Conservation (phyloP, 352 stramenopile genomes). For the Phytophthora pisi region DNA sequence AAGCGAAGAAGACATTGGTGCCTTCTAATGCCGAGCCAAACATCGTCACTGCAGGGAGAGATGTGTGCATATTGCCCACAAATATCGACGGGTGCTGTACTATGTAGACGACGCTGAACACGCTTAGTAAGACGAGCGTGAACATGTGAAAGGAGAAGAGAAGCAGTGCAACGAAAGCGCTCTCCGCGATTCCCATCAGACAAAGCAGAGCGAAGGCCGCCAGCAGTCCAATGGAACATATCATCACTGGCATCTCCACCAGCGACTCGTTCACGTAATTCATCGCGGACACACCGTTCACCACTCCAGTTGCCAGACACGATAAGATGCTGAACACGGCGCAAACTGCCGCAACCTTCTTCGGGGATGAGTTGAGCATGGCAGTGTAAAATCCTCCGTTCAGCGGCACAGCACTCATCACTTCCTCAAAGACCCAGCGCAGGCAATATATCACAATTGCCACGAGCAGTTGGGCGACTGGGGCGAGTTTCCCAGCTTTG, state of each 20-base stretch:
- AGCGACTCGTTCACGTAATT: slow-evolving; percentile 84
- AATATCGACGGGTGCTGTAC: slow-evolving; percentile 67
- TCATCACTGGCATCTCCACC: slow-evolving; percentile 51
- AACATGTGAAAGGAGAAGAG: slow-evolving; percentile 84
- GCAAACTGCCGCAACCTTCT: slow-evolving; percentile 80
- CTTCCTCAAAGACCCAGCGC: slow-evolving; percentile 88
- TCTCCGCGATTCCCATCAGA: slow-evolving; percentile 85
- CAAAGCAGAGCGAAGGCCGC: slow-evolving; percentile 81
- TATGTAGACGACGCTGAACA: slow-evolving; percentile 60
- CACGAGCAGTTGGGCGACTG: slow-evolving; percentile 79
- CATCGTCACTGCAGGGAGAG: slow-evolving; percentile 63
- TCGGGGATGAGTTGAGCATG: slow-evolving; percentile 89
- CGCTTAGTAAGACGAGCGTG: slow-evolving; percentile 61
- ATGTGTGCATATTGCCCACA: slow-evolving; percentile 63
- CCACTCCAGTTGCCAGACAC: slow-evolving; percentile 87
- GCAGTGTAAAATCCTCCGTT: slow-evolving; percentile 92
- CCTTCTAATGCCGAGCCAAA: slow-evolving; percentile 45
- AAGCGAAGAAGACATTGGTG: slow-evolving; percentile 46
- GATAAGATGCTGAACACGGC: slow-evolving; percentile 86
- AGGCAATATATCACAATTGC: slow-evolving; percentile 62
- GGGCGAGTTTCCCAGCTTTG: slow-evolving; percentile 80
- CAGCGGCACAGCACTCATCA: slow-evolving; percentile 88
- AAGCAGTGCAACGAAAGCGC: slow-evolving; percentile 69
- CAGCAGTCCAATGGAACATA: slow-evolving; percentile 53
- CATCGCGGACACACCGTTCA: slow-evolving; percentile 72